phyloP scores from a whole-genome alignment of 768 basidiomycete genomes.

The Suillus clintonianus region DNA sequence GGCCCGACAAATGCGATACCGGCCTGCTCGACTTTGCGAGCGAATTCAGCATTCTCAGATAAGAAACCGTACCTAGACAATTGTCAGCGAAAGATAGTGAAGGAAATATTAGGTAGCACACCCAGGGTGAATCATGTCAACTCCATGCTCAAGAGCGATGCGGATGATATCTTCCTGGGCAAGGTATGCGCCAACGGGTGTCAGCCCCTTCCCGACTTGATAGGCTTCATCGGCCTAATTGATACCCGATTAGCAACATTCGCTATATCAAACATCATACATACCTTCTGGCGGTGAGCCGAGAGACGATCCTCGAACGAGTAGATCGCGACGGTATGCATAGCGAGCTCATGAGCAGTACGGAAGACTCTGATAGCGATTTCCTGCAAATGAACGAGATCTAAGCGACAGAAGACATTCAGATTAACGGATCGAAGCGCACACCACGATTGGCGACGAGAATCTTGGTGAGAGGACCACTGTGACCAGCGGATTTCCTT shows the following conservation, averaged over 20 bases:
- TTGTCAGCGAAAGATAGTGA: slow-evolving; percentile 7
- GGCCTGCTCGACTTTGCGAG: slow-evolving; percentile 97
- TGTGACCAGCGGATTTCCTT: slow-evolving; percentile 87
- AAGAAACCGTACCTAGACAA: slow-evolving; percentile 88
- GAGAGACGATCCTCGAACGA: slow-evolving; percentile 95
- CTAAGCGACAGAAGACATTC: slow-evolving; percentile 7
- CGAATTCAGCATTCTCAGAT: slow-evolving; percentile 95
- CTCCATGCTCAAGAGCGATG: slow-evolving; percentile 95
- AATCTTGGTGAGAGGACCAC: slow-evolving; percentile 88
- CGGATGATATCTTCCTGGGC: slow-evolving; percentile 97
- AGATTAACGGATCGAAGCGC: slow-evolving; percentile 32
- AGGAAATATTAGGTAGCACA: slow-evolving; percentile 33
- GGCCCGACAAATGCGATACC: slow-evolving; percentile 98
- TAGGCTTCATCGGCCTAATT: slow-evolving; percentile 95
- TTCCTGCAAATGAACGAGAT: slow-evolving; percentile 58
- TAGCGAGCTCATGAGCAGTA: slow-evolving; percentile 96
- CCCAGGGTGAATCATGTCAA: slow-evolving; percentile 99
- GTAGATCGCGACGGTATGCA: slow-evolving; percentile 99
- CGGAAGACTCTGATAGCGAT: slow-evolving; percentile 99
- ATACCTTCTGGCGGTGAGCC: slow-evolving; percentile 95
- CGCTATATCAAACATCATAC: slow-evolving; percentile 19
- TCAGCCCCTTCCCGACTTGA: slow-evolving; percentile 94
- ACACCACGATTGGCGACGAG: slow-evolving; percentile 92
- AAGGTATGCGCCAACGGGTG: slow-evolving; percentile 96
- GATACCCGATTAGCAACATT: slow-evolving; percentile 23